phyloP scores from a whole-genome alignment of 139 green algal species.

The Coelastrella sp. region DNA sequence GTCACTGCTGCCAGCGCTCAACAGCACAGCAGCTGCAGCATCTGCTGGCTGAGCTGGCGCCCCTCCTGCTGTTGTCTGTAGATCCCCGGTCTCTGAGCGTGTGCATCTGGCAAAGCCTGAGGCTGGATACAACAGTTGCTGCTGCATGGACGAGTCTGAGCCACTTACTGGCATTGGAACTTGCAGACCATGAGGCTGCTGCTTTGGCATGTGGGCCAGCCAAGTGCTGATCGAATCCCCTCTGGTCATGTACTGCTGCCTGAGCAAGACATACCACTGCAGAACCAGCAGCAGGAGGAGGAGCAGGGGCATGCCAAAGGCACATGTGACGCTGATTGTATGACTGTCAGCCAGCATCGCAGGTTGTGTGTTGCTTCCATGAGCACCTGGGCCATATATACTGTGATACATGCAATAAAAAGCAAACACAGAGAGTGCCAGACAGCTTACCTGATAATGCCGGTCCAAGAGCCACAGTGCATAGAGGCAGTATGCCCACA shows the following conservation, averaged over 20 bases:
- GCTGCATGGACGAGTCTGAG: background rate
- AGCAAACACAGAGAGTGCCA: background rate
- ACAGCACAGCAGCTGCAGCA: background rate
- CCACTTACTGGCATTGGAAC: background rate
- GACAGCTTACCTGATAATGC: slow-evolving; percentile 33
- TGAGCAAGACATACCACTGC: slow-evolving; percentile 43
- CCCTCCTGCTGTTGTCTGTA: background rate
- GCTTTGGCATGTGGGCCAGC: slow-evolving; percentile 16
- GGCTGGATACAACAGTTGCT: background rate
- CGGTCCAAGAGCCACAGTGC: slow-evolving; percentile 33
- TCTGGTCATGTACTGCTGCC: slow-evolving; percentile 47
- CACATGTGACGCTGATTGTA: no score
- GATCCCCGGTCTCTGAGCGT: background rate
- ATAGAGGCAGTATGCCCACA: slow-evolving; percentile 33
- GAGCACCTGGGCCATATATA: no score
- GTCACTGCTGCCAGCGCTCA: no score
- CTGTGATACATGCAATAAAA: background rate
- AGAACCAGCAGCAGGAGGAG: background rate
- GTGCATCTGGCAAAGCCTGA: slow-evolving; percentile 4
- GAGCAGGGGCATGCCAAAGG: background rate
- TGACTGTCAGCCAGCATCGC: no score
- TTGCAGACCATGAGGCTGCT: background rate
- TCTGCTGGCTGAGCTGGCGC: background rate
- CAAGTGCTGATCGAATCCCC: slow-evolving; percentile 43
- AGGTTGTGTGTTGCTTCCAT: no score